Conservation (phyloP, 169 alveolate species). For the Eimeria maxima region DNA sequence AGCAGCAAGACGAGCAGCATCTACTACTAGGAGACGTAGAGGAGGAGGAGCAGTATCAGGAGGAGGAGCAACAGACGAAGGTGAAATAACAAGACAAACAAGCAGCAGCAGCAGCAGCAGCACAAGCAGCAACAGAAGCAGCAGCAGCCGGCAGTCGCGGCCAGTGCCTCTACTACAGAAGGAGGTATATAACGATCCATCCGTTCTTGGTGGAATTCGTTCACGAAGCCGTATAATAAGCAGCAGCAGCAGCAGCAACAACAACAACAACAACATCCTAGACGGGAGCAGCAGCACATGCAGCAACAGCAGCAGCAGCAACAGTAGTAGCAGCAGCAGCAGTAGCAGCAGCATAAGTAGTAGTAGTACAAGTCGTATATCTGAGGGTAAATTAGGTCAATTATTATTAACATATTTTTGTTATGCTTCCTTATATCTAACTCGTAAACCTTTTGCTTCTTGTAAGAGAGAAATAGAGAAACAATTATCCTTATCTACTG, state of each 20-base stretch:
- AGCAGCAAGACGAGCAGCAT: not conserved
- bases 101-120: conserved; percentile 65
- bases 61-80: not conserved
- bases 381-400: conserved; percentile 67
- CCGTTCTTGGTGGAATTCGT: not conserved
- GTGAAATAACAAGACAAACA: not conserved
- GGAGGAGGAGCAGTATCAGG: not conserved
- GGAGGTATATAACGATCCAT: not conserved
- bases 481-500: conserved; percentile 81
- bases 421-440: conserved; percentile 84
- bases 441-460: conserved; percentile 88
- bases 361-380: conserved; percentile 10
- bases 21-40: conserved; percentile 4
- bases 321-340: not conserved
- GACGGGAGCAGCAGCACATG: not conserved
- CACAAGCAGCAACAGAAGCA: conserved; percentile 53
- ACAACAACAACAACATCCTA: no score
- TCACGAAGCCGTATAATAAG: not conserved
- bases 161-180: not conserved
- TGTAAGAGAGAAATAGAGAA: conserved; percentile 82
- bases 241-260: not conserved
- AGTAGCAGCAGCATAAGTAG: conserved; percentile 32
- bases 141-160: not conserved
- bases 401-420: conserved; percentile 83
- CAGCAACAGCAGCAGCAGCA: conserved; percentile 56